Evolutionary conservation across 306 rosid species (phyloP).

Genomic region (Ammopiptanthus mongolicus): DNA sequence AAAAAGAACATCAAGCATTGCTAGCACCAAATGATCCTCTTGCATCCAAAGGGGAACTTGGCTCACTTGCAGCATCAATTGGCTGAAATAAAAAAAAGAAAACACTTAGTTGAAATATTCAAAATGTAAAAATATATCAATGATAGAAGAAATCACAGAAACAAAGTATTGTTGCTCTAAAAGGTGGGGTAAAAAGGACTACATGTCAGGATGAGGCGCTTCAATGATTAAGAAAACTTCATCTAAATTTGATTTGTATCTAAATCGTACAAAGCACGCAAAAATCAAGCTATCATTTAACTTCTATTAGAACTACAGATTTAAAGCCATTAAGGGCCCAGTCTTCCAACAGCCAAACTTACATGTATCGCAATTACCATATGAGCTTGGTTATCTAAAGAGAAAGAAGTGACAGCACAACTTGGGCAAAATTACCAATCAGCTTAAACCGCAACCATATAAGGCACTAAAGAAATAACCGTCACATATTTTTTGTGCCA

Average conservation of each 20-base stretch:
- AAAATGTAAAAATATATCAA: too few species aligned
- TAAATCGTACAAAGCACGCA: neutral
- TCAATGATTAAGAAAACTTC: neutral
- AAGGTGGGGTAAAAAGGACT: neutral
- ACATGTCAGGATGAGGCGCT: neutral
- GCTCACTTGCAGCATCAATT: too few species aligned
- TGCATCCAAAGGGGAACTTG: too few species aligned
- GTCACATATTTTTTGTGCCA: neutral
- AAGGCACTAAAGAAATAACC: neutral
- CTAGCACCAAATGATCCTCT: too few species aligned
- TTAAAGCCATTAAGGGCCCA: neutral
- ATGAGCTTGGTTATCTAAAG: neutral
- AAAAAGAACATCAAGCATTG: too few species aligned
- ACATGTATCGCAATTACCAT: neutral
- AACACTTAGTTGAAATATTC: too few species aligned
- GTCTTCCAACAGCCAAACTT: neutral
- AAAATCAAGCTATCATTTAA: neutral
- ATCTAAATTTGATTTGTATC: neutral
- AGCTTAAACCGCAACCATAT: neutral
- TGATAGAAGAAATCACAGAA: conserved; percentile 8
- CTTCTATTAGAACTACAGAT: neutral
- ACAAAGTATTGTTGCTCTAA: neutral
- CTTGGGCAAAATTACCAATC: neutral
- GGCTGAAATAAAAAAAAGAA: too few species aligned
- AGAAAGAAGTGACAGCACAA: neutral